phyloP scores from a whole-genome alignment of 495 filamentous ascomycete species.

The Copromyces sp. region DNA sequence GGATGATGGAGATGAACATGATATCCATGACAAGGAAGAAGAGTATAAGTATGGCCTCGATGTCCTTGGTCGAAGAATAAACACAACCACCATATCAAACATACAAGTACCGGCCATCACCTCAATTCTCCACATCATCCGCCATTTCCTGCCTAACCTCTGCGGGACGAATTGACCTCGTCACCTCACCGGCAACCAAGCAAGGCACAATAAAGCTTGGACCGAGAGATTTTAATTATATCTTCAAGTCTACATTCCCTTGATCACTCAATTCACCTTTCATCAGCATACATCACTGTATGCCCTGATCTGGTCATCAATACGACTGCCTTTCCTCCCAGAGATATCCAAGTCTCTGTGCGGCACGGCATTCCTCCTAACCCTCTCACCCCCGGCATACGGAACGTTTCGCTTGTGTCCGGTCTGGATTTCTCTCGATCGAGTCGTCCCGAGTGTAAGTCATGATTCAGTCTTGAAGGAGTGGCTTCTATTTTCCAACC shows the following conservation, averaged over 20 bases:
- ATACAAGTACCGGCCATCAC: not conserved
- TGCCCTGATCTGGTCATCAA: not conserved
- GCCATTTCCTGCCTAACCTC: not conserved
- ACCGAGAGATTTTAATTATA: not conserved
- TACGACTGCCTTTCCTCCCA: not conserved
- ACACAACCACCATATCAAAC: not conserved
- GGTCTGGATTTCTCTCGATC: not conserved
- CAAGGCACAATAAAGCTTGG: not conserved
- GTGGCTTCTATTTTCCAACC: not conserved
- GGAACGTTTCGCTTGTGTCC: not conserved
- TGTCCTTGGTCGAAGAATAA: slow-evolving; percentile 1
- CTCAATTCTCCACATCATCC: not conserved
- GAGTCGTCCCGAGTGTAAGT: not conserved
- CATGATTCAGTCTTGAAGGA: not conserved
- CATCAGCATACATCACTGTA: not conserved
- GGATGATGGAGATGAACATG: not conserved
- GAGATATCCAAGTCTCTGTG: not conserved
- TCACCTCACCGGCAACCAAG: not conserved
- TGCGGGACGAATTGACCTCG: not conserved
- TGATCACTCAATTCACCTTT: not conserved
- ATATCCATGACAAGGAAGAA: not conserved
- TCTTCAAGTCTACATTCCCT: not conserved
- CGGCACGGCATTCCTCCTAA: not conserved
- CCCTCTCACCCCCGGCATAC: not conserved
- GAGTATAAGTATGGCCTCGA: slow-evolving; percentile 16